A percentile compares a stretch with the other conserved stretches of the same genome.
Evolutionary conservation across 2,329 filamentous ascomycete species (phyloP).

Genomic region (Epichloe uncinata): DNA sequence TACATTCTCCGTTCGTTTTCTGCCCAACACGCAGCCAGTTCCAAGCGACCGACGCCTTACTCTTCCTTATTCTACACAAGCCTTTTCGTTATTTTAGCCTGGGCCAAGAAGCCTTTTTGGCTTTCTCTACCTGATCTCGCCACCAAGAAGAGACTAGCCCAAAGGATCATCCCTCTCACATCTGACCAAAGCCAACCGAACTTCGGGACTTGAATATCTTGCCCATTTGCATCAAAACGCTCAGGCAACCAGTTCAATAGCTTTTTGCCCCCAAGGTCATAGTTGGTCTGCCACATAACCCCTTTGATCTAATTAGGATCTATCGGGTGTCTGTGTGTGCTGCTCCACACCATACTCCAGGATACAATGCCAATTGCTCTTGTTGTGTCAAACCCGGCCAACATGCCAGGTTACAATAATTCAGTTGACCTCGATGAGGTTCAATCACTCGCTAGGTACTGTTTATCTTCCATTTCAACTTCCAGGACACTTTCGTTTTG

Average conservation of each 20-base stretch:
- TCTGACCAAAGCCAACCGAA: constrained; percentile 10
- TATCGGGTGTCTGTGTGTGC: neutral
- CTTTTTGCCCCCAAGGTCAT: constrained; percentile 10
- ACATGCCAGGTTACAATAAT: constrained; percentile 41
- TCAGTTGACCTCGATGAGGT: constrained; percentile 44
- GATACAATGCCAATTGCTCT: constrained; percentile 33
- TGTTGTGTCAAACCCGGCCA: constrained; percentile 31
- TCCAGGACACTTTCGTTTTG: constrained; percentile 28
- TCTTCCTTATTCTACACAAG: constrained; percentile 8
- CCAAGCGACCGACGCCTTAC: constrained; percentile 10
- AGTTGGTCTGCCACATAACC: neutral
- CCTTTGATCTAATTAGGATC: constrained; percentile 5
- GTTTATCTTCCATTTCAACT: constrained; percentile 32
- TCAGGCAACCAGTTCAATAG: constrained; percentile 1
- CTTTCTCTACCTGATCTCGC: constrained; percentile 11
- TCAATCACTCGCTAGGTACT: constrained; percentile 49
- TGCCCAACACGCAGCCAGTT: constrained; percentile 21
- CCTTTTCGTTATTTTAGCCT: constrained; percentile 9
- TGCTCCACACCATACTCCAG: constrained; percentile 3
- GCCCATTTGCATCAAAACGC: constrained; percentile 14
- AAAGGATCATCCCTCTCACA: neutral
- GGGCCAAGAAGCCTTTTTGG: constrained; percentile 3
- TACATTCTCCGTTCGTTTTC: constrained; percentile 18
- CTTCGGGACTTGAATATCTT: constrained; percentile 11
- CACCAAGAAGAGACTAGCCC: constrained; percentile 8